Conservation (phyloP, 2,329 filamentous ascomycete genomes). For the Apiospora phragmitis region DNA sequence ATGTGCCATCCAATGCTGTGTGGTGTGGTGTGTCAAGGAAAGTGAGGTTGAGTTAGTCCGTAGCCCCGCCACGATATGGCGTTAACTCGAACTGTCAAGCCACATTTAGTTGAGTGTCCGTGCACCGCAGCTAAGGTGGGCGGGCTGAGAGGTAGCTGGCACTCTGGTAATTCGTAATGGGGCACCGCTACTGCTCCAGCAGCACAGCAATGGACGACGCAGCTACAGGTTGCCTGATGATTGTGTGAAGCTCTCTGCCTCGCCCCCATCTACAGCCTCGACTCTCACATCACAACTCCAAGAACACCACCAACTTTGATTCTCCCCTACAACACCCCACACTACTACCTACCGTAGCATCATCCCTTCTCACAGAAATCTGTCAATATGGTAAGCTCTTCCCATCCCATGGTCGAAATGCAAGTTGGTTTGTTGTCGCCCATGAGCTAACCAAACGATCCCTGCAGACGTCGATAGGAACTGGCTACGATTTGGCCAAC, state of each 20-base stretch:
- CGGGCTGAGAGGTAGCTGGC: not conserved
- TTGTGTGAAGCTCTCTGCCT: conserved; percentile 9
- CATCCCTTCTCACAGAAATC: not conserved
- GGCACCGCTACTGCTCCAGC: not conserved
- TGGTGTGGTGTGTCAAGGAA: not conserved
- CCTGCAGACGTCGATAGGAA: conserved; percentile 94
- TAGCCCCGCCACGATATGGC: not conserved
- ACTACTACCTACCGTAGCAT: not conserved
- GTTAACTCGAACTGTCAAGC: not conserved
- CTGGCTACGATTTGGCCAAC: conserved; percentile 98
- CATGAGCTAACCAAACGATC: conserved; percentile 2
- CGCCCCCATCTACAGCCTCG: conserved; percentile 8
- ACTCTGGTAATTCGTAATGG: no score
- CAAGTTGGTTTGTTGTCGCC: not conserved
- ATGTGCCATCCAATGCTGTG: not conserved
- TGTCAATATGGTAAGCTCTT: conserved; percentile 7
- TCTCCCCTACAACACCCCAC: not conserved
- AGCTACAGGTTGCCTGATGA: conserved; percentile 11
- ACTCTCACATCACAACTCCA: not conserved
- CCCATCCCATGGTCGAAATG: not conserved
- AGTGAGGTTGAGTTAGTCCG: not conserved
- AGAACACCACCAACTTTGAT: not conserved
- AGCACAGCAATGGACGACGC: not conserved
- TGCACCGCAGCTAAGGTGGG: not conserved
- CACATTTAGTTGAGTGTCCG: not conserved